Evolutionary conservation across 1,284 basidiomycete species (phyloP).

Genomic region (Malassezia pachydermatis): DNA sequence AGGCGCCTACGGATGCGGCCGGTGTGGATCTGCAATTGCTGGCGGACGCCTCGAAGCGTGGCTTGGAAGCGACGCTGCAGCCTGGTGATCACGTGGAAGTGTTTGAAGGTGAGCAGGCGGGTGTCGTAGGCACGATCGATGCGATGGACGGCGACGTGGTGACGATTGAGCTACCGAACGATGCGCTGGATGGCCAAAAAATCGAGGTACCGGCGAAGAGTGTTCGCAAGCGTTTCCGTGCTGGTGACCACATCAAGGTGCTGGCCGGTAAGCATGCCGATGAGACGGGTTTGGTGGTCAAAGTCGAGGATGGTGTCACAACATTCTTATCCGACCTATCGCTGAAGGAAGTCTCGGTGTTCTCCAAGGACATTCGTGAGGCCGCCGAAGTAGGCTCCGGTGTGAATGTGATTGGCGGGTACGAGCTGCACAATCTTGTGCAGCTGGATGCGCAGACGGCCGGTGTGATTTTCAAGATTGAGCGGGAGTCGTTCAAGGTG

Average conservation of each 20-base stretch:
- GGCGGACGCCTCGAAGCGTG: constrained; percentile 74
- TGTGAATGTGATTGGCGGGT: constrained; percentile 78
- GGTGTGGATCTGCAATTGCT: constrained; percentile 68
- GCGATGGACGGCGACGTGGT: constrained; percentile 80
- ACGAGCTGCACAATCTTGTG: constrained; percentile 89
- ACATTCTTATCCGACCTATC: constrained; percentile 97
- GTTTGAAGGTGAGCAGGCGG: constrained; percentile 89
- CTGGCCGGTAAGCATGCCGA: constrained; percentile 88
- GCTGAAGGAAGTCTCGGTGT: constrained; percentile 89
- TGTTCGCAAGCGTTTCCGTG: constrained; percentile 86
- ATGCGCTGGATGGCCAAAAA: constrained; percentile 71
- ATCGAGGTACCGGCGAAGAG: constrained; percentile 73
- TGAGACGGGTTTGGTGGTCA: constrained; percentile 90
- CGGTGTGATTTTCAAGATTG: constrained; percentile 94
- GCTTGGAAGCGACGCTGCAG: constrained; percentile 77
- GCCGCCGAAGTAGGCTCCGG: constrained; percentile 89
- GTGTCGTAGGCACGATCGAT: constrained; percentile 81
- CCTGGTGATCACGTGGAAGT: constrained; percentile 96
- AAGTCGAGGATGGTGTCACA: constrained; percentile 68
- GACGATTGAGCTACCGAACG: constrained; percentile 62
- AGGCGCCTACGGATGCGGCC: constrained; percentile 32
- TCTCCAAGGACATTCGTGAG: constrained; percentile 92
- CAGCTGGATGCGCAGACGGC: constrained; percentile 88
- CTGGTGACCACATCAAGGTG: constrained; percentile 97
- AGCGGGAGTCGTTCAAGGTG: constrained; percentile 85